Evolutionary conservation across 164 flowering plant genomes (phyloP).

Genomic region (Vitis rupestris): DNA sequence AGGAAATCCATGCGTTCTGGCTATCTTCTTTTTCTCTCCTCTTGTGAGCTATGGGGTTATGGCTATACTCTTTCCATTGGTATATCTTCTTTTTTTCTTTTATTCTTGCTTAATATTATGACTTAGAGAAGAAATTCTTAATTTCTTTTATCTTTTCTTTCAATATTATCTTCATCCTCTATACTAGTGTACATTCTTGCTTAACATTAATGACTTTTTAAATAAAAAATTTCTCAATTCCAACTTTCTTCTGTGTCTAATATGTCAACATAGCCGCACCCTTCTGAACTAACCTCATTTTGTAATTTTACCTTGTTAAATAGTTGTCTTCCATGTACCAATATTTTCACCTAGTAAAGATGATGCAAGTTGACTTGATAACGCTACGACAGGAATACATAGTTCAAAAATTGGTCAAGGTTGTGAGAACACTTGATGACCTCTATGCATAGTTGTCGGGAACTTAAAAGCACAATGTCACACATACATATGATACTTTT

Average conservation of each 20-base stretch:
- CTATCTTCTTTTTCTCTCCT: slow-evolving; percentile 76
- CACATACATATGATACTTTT: too few relatives aligned
- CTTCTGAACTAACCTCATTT: too few relatives aligned
- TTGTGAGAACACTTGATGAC: too few relatives aligned
- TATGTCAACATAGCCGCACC: background rate
- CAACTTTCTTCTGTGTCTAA: background rate
- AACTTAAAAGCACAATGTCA: too few relatives aligned
- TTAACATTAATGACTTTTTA: background rate
- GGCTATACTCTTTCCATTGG: slow-evolving; percentile 93
- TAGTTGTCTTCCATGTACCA: background rate
- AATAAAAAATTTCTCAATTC: too few relatives aligned
- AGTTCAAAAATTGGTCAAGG: too few relatives aligned
- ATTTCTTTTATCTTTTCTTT: background rate
- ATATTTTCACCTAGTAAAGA: too few relatives aligned
- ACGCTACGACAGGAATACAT: too few relatives aligned
- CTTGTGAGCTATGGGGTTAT: slow-evolving; percentile 88
- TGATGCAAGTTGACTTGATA: too few relatives aligned
- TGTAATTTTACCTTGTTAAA: background rate
- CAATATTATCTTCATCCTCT: background rate
- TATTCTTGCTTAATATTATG: background rate
- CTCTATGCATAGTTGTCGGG: too few relatives aligned
- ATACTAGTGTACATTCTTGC: background rate
- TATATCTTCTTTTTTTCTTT: slow-evolving; percentile 22
- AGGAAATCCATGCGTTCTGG: slow-evolving; percentile 93
- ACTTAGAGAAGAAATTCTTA: too few relatives aligned